phyloP scores from a whole-genome alignment of 1,284 basidiomycete species.

The Ustilago crameri region DNA sequence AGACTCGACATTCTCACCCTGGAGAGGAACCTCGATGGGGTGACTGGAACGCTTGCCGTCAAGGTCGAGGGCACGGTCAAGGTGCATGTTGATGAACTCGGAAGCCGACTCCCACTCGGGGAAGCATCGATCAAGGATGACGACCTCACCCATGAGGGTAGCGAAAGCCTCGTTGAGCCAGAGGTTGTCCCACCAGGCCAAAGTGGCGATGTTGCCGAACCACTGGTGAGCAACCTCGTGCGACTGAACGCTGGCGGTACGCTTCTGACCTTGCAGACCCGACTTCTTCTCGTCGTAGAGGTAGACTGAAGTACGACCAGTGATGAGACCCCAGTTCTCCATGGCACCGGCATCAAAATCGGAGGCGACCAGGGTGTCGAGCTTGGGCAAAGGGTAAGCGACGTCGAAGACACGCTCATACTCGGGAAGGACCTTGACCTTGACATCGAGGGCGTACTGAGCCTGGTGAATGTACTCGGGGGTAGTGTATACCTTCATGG shows the following conservation, averaged over 20 bases:
- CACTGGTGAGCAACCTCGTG: conserved; percentile 76
- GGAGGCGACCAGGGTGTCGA: conserved; percentile 68
- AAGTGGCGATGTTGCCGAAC: conserved; percentile 89
- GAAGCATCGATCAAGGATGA: conserved; percentile 77
- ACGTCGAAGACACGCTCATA: conserved; percentile 91
- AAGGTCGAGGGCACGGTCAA: conserved; percentile 77
- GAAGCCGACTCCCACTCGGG: conserved; percentile 73
- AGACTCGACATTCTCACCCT: conserved; percentile 63
- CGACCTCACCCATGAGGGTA: conserved; percentile 84
- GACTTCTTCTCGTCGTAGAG: conserved; percentile 82
- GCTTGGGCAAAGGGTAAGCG: conserved; percentile 88
- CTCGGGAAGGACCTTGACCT: conserved; percentile 84
- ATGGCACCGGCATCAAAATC: conserved; percentile 94
- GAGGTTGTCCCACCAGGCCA: conserved; percentile 84
- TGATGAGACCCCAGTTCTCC: conserved; percentile 90
- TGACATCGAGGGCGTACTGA: conserved; percentile 83
- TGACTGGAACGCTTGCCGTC: conserved; percentile 93
- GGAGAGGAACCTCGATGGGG: conserved; percentile 85
- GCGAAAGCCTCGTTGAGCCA: conserved; percentile 82
- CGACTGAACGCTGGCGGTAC: conserved; percentile 80
- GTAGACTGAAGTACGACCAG: conserved; percentile 84
- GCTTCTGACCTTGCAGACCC: conserved; percentile 81
- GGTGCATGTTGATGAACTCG: conserved; percentile 72
- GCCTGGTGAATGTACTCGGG: conserved; percentile 84
- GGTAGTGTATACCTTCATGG: conserved; percentile 86